Percentiles rank a stretch among this genome's conserved stretches.
Conservation (phyloP, 306 rosid species). For the Crotalaria pallida region DNA sequence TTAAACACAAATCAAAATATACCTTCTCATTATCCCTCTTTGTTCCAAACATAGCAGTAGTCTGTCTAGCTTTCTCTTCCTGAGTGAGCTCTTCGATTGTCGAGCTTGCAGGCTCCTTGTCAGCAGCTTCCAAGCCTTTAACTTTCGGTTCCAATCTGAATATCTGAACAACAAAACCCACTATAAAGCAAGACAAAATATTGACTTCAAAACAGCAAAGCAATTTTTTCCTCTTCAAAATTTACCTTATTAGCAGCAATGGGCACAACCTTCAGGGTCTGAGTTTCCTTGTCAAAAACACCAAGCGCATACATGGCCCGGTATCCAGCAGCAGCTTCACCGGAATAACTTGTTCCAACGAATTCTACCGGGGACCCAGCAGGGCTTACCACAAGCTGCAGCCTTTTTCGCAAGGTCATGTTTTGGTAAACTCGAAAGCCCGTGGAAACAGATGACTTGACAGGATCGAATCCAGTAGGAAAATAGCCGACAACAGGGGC, state of each 20-base stretch:
- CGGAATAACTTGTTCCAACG: constrained; percentile 68
- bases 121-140: constrained; percentile 33
- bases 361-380: constrained; percentile 53
- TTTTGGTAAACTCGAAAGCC: constrained; percentile 39
- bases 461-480: constrained; percentile 71
- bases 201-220: neutral
- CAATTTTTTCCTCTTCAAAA: neutral
- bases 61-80: constrained; percentile 18
- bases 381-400: constrained; percentile 72
- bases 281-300: constrained; percentile 65
- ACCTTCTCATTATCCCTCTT: constrained; percentile 43
- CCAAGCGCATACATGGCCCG: constrained; percentile 61
- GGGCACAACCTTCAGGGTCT: constrained; percentile 54
- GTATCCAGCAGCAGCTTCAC: constrained; percentile 68
- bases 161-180: constrained; percentile 39
- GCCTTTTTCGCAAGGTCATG: constrained; percentile 44
- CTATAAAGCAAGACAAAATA: constrained; percentile 25
- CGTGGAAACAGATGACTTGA: constrained; percentile 7
- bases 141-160: constrained; percentile 80
- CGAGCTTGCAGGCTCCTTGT: constrained; percentile 29
- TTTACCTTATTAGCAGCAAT: constrained; percentile 68
- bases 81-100: constrained; percentile 37
- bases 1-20: constrained; percentile 36
- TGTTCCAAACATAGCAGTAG: constrained; percentile 50
- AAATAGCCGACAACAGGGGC: constrained; percentile 74